Percentiles rank a stretch among this genome's conserved stretches.
These are phyloP conservation scores for Boletales sp. DNA, from an alignment of 768 basidiomycete genomes.

Conservation along the genomic window DNA sequence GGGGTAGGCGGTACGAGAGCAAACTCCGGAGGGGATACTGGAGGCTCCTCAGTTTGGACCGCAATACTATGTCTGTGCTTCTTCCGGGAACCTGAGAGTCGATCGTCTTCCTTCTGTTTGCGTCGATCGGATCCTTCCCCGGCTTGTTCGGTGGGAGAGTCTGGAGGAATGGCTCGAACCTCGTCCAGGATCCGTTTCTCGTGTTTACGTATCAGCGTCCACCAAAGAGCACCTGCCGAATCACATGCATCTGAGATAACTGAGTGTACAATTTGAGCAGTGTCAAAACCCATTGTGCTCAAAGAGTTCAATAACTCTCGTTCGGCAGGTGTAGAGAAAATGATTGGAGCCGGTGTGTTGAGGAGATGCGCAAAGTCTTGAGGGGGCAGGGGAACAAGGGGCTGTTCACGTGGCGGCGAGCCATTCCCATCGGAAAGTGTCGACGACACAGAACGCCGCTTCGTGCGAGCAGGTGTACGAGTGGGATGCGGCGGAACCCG, in stretches of 20 bases:
- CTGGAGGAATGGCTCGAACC: slow-evolving; percentile 16
- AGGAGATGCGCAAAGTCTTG: slow-evolving; percentile 65
- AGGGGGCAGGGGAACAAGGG: slow-evolving; percentile 34
- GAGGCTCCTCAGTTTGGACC: slow-evolving; percentile 45
- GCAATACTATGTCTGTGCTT: slow-evolving; percentile 27
- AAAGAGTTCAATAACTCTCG: slow-evolving; percentile 75
- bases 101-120: slow-evolving; percentile 27
- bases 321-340: slow-evolving; percentile 85
- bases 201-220: slow-evolving; percentile 86
- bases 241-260: slow-evolving; percentile 93
- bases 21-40: slow-evolving; percentile 52
- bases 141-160: slow-evolving; percentile 16
- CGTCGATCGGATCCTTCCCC: slow-evolving; percentile 27
- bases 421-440: slow-evolving; percentile 64
- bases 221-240: slow-evolving; percentile 88
- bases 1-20: slow-evolving; percentile 79
- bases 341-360: slow-evolving; percentile 63
- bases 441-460: slow-evolving; percentile 92
- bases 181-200: slow-evolving; percentile 55
- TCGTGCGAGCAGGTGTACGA: slow-evolving; percentile 92
- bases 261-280: slow-evolving; percentile 91
- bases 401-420: slow-evolving; percentile 49
- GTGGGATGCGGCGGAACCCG: slow-evolving; percentile 58
- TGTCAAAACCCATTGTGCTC: slow-evolving; percentile 81
- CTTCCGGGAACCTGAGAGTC: slow-evolving; percentile 19